Base-by-base conservation (phyloP, 129 eudicot genomes). In the Saposhnikovia divaricata region DNA sequence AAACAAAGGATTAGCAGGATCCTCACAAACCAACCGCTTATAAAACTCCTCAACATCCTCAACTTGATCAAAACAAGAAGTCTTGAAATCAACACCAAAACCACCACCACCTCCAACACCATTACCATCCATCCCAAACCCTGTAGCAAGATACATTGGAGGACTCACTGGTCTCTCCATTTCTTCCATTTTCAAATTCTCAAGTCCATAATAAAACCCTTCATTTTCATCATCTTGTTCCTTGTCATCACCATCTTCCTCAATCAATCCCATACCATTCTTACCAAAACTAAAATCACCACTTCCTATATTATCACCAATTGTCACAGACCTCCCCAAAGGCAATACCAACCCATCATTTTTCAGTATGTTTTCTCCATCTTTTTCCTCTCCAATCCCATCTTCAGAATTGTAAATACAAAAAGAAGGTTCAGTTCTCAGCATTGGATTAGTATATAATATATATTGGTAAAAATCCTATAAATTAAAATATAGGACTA, bases 401-500 rank as follows among this genome's bases (percentile, higher is more conserved):
- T 86, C 88, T 77, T 73, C 88, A 46, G 81, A 72, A 77, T 82
- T 88, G 75, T 92, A 92, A n/a, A 92, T 90, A 2, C 81, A 81
- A 46, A 92, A 90, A 40, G 97, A 92, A 12, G 96, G 93, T 45
- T 90, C 97, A 13, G 90, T 88, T 68, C 81, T 89, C 91, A 92
- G 81, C 88, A 88, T 83, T 45, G 50, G 10, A 4, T 79, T 79
- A n/a, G 10, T 25, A 9, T 23, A n/a, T 38, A 28, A 47, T 12
- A 44, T 12, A 43, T 1, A 12, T 14, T 42, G 42, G 10, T 75
- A 15, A 23, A 48, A 15, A 23, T 78, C 80, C 18, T 74, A 77
- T 21, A 21, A 14, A 65, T 7, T 0, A n/a, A 21, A 1, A 59
- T 8, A 7, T 9, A 25, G 37, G 69, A 23, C 28, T 9, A n/a